Evolutionary conservation across 2,329 filamentous ascomycete species (phyloP), one percentile per base, ranked within the genome.

Genomic region (Fusarium azukiicola): DNA sequence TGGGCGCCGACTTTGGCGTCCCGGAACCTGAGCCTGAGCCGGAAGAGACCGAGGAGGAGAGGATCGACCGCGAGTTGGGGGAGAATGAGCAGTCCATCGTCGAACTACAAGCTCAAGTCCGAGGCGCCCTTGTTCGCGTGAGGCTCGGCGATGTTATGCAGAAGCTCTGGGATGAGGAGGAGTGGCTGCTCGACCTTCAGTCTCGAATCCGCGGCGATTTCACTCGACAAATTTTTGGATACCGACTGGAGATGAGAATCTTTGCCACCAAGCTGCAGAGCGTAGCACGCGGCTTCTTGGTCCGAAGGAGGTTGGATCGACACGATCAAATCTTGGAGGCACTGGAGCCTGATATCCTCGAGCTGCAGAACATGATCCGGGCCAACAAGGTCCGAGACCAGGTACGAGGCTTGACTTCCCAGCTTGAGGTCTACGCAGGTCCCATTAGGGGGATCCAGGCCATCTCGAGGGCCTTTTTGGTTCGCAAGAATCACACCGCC

Each of bases 1-100:
- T 99, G 96, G 95, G 97, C 67, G 97, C 97, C 78, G 97, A 98
- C 84, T 99, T 99, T 90, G 97, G 96, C 49, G 95, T 97, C 10
- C 83, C 87, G 36, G 96, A 98, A 83, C 94, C 95, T 3, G 86
- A 95, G 71, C 96, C 95, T 0, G 95, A 97, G 82, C 95, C 95
- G 0, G 94, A 96, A 84, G 98, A 99, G 84, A 97, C 96, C 0
- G 97, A 99, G 81, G 96, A 99, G 83, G 97, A 99, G 82, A 92
- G 97, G 56, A 95, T 98, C 71, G 93, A 97, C 66, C 92, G 97
- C 71, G 96, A 98, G 85, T 88, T 99, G 7, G 92, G 90, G 19
- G 97, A 98, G 82, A 95, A 96, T 74, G 96, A 98, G 85, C 88
- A 87, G 0, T 88, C 90, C 6, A 94, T 99, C 56, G 82, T 94